Evolutionary conservation across 78 protist genomes (phyloP).

Genomic region (Bodo saltans): DNA sequence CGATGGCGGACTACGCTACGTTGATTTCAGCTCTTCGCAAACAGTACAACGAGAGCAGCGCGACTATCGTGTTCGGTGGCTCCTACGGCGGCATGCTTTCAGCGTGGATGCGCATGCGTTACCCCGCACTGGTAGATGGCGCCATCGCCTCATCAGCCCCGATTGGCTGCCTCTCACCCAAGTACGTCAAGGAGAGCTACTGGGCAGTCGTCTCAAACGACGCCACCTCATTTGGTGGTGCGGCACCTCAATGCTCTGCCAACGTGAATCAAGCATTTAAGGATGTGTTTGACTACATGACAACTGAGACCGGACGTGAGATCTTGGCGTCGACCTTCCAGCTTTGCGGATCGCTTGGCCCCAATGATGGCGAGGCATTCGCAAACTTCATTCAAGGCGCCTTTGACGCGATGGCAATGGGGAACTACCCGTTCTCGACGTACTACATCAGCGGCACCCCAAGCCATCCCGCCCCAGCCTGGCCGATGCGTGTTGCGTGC

Average conservation of each 20-base stretch:
- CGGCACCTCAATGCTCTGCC: neutral
- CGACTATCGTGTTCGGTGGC: conserved; percentile 55
- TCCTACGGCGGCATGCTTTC: conserved; percentile 63
- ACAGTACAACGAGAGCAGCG: conserved; percentile 23
- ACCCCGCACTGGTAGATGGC: conserved; percentile 48
- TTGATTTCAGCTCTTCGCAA: conserved; percentile 20
- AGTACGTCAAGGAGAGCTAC: neutral
- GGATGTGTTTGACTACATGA: neutral
- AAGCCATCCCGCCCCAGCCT: neutral
- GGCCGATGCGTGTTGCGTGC: conserved; percentile 16
- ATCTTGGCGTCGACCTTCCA: neutral
- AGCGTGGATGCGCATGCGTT: conserved; percentile 46
- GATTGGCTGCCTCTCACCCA: neutral
- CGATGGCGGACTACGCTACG: conserved; percentile 45
- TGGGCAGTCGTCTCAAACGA: conserved; percentile 28
- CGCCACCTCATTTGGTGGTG: conserved; percentile 22
- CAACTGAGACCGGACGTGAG: neutral
- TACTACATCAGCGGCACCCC: conserved; percentile 2
- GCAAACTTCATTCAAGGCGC: neutral
- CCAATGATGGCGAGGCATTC: neutral
- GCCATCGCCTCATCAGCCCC: conserved; percentile 59
- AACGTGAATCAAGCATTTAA: neutral
- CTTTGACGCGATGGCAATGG: conserved; percentile 16
- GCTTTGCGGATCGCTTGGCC: no score
- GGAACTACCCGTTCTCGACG: conserved; percentile 28